Evolutionary conservation across 1,284 basidiomycete species (phyloP).

Genomic region (Testicularia cyperi): DNA sequence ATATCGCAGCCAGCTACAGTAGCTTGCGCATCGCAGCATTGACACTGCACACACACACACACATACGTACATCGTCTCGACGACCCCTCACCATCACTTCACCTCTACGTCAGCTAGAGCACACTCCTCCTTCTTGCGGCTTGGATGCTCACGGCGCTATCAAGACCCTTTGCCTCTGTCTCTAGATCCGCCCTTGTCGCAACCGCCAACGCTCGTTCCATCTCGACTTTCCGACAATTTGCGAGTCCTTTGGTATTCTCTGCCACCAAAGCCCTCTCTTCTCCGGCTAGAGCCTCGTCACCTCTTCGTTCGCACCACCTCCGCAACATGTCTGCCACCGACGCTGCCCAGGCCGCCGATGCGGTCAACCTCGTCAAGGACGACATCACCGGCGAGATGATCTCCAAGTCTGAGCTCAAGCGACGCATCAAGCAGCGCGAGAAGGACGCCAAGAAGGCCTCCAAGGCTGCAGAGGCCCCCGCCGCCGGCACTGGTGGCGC

Average conservation of each 20-base stretch:
- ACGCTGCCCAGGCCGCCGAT: constrained; percentile 32
- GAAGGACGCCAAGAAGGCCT: constrained; percentile 80
- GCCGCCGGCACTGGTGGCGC: constrained; percentile 8
- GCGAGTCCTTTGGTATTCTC: too few relatives aligned
- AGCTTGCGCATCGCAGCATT: too few relatives aligned
- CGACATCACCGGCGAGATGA: constrained; percentile 58
- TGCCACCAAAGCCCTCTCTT: too few relatives aligned
- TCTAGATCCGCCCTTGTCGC: neutral
- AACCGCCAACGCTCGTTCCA: neutral
- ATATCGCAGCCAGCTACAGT: too few relatives aligned
- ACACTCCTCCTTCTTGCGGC: too few relatives aligned
- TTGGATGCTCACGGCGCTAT: neutral
- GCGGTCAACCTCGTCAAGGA: constrained; percentile 53
- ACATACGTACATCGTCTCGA: too few relatives aligned
- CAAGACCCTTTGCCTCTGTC: neutral
- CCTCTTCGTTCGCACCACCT: neutral
- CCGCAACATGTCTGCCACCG: constrained; percentile 35
- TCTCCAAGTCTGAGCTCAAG: constrained; percentile 59
- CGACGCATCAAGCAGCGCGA: constrained; percentile 67
- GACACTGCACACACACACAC: too few relatives aligned
- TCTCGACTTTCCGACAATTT: neutral
- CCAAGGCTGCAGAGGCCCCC: constrained; percentile 64
- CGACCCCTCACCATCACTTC: too few relatives aligned
- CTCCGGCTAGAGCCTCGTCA: too few relatives aligned
- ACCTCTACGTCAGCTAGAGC: too few relatives aligned